A percentile compares a stretch with the other conserved stretches of the same genome.
phyloP scores from a whole-genome alignment of 2,329 filamentous ascomycete species.

The Cadophora sp. region DNA sequence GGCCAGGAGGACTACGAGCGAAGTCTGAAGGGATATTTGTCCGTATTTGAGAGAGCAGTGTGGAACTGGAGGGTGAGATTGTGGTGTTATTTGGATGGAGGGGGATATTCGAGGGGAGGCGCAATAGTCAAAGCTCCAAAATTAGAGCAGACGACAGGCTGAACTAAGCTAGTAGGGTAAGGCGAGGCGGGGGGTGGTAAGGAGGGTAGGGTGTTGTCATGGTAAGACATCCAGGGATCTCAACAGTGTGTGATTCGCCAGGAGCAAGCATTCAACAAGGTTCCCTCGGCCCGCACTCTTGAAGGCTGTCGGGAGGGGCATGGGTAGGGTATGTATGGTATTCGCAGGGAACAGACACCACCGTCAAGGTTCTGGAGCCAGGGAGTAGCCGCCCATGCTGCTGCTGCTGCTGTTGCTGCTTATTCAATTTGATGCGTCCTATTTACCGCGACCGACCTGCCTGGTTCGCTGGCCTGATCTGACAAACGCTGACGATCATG shows the following conservation, averaged over 20 bases:
- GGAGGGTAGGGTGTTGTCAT: too few species aligned
- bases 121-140: slow-evolving; percentile 27
- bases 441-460: slow-evolving; percentile 3
- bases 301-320: background rate
- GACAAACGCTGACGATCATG: slow-evolving; percentile 11
- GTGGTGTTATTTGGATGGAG: slow-evolving; percentile 2
- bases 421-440: slow-evolving; percentile 10
- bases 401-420: background rate
- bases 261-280: slow-evolving; percentile 1
- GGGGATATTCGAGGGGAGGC: slow-evolving; percentile 28
- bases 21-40: background rate
- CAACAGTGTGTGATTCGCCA: background rate
- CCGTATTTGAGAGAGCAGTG: slow-evolving; percentile 11
- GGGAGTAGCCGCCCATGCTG: too few species aligned
- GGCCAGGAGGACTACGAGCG: background rate
- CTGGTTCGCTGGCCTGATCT: background rate
- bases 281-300: slow-evolving; percentile 3
- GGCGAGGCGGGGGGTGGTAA: background rate
- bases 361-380: slow-evolving; percentile 10
- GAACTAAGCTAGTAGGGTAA: slow-evolving; percentile 1
- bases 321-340: background rate
- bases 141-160: slow-evolving; percentile 27
- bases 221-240: background rate
- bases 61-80: slow-evolving; percentile 11
- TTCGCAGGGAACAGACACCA: slow-evolving; percentile 1